Evolutionary conservation across 2,329 filamentous ascomycete genomes (phyloP), one percentile per base, ranked within the genome.

Genomic region (Penicillium sp.): DNA sequence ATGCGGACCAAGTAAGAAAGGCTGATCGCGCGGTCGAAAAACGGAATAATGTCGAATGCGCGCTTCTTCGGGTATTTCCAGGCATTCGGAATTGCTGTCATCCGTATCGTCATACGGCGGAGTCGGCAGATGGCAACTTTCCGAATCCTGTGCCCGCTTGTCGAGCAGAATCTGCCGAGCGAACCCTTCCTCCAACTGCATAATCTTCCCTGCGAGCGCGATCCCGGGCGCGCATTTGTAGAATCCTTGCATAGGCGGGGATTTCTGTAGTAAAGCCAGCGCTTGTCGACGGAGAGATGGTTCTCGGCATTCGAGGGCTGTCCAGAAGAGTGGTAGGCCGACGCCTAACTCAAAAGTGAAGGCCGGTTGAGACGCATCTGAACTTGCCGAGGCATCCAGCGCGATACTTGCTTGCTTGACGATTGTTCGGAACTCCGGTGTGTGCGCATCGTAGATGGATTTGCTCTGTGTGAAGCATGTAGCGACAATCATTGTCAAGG

Each of bases 261-360:
- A 46, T 13, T 29, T 50, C 4, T 23, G 45, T 17, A 65, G n/a
- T 7, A 65, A 31, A 3, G 29, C 23, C 7, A 63, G 30, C 1
- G 63, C 63, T 45, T 17, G 41, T 11, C 57, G 45, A 7, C 63
- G 53, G 19, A 61, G 44, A 6, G 7, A 9, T 11, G 53, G 54
- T 3, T 65, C 52, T 19, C 58, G 61, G 46, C 63, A 65, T 9
- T 56, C 48, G 7, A 65, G n/a, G 1, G 52, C 54, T 2, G 61
- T 60, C 23, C 62, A 51, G 19, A 52, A 63, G 2, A 65, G 46
- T 5, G 61, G 54, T 7, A 61, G 11, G 1, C 57, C 60, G 19
- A 51, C 53, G 2, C 58, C 54, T 5, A 58, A 56, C 17, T 58
- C 63, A 30, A 63, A 65, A 0, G 63, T 65, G 15, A 65, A 65